A percentile compares a stretch with the other conserved stretches of the same genome.
Conservation (phyloP, 305 asterid genomes). For the Fraxinus velutina region DNA sequence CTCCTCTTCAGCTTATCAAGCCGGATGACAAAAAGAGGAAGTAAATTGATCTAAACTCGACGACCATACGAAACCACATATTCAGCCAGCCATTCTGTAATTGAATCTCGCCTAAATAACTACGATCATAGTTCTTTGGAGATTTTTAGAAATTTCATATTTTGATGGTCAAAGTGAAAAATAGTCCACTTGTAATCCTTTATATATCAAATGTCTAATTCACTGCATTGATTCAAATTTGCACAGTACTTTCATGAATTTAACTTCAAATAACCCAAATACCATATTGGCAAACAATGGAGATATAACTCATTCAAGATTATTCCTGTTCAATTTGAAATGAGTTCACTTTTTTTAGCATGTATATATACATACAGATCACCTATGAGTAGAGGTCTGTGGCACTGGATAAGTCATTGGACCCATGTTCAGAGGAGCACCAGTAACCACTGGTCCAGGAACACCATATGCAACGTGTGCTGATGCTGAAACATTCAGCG, state of each 20-base stretch:
- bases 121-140: background rate
- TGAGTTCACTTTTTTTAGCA: background rate
- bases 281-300: background rate
- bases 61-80: background rate
- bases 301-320: background rate
- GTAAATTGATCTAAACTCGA: conserved; percentile 21
- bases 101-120: background rate
- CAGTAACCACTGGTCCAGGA: conserved; percentile 35
- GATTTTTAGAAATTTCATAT: background rate
- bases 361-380: background rate
- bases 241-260: background rate
- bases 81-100: background rate
- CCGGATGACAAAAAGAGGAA: conserved; percentile 66
- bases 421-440: conserved; percentile 46
- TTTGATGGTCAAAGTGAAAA: background rate
- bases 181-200: background rate
- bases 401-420: conserved; percentile 38
- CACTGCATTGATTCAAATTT: background rate
- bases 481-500: conserved; percentile 44
- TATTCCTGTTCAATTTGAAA: background rate
- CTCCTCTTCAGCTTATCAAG: conserved; percentile 70
- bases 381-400: conserved; percentile 15
- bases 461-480: conserved; percentile 51
- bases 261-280: background rate
- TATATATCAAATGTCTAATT: background rate